Evolutionary conservation across 768 basidiomycete genomes (phyloP).

Genomic region (Lactarius evosmus): DNA sequence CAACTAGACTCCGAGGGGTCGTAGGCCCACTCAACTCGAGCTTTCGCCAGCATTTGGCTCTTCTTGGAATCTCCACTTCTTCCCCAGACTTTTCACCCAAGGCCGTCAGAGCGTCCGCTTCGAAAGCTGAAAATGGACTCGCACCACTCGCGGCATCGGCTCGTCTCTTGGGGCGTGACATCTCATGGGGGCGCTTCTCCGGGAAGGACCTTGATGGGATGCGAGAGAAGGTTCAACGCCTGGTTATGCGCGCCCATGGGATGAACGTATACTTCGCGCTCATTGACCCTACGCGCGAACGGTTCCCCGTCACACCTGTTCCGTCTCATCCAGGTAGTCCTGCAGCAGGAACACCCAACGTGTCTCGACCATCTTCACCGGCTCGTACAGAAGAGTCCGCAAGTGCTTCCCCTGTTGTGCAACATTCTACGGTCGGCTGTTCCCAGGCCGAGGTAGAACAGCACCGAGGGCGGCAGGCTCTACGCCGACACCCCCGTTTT

Average conservation of each 20-base stretch:
- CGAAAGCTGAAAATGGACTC: slow-evolving; percentile 47
- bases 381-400: slow-evolving; percentile 19
- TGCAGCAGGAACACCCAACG: slow-evolving; percentile 7
- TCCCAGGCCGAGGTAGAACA: slow-evolving; percentile 11
- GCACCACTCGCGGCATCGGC: slow-evolving; percentile 50
- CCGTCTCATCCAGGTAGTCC: slow-evolving; percentile 21
- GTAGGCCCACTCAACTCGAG: slow-evolving; percentile 47
- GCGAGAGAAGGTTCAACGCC: slow-evolving; percentile 46
- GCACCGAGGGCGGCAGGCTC: slow-evolving; percentile 3
- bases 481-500: slow-evolving; percentile 22
- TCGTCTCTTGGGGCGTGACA: slow-evolving; percentile 54
- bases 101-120: slow-evolving; percentile 37
- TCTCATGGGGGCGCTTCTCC: slow-evolving; percentile 57
- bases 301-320: slow-evolving; percentile 37
- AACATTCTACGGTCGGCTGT: slow-evolving; percentile 36
- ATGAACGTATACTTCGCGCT: slow-evolving; percentile 58
- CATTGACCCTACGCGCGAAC: slow-evolving; percentile 60
- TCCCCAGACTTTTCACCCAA: slow-evolving; percentile 40
- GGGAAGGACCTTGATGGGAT: slow-evolving; percentile 54
- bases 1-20: slow-evolving; percentile 45
- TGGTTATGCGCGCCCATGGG: slow-evolving; percentile 59
- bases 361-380: slow-evolving; percentile 21
- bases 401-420: slow-evolving; percentile 39
- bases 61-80: slow-evolving; percentile 45
- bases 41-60: slow-evolving; percentile 45